phyloP scores from a whole-genome alignment of 306 rosid genomes.

The Gastrolobium villosum region DNA sequence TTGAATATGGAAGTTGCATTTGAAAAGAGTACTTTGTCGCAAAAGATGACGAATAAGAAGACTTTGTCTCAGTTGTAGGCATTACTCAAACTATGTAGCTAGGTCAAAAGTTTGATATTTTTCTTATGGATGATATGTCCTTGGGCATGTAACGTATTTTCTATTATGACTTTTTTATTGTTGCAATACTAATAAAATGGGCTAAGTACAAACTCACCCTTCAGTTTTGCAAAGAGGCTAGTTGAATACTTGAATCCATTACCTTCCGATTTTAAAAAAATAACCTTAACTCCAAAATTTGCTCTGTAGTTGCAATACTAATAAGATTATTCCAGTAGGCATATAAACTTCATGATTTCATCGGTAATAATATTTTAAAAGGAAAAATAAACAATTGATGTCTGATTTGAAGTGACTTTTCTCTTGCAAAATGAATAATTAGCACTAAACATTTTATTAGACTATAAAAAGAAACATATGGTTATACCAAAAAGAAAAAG shows the following conservation, averaged over 20 bases:
- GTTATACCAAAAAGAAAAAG: too few species aligned
- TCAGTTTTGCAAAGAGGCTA: too few species aligned
- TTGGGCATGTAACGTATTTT: slow-evolving; percentile 11
- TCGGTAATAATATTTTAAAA: neutral
- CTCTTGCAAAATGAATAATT: neutral
- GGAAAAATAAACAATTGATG: neutral
- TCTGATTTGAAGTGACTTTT: neutral
- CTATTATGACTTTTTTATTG: too few species aligned
- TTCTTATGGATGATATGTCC: neutral
- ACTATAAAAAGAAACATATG: too few species aligned
- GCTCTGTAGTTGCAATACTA: too few species aligned
- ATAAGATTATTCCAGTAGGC: too few species aligned
- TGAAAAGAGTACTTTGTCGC: neutral
- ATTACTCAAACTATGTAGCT: neutral
- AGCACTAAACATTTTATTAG: neutral
- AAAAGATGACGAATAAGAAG: neutral
- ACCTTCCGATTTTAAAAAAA: too few species aligned
- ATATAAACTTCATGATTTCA: neutral
- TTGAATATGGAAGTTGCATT: slow-evolving; percentile 30
- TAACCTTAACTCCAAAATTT: too few species aligned
- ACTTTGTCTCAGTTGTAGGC: neutral
- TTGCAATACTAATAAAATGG: too few species aligned
- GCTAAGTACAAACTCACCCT: too few species aligned
- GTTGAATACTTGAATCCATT: too few species aligned
- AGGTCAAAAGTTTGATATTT: neutral